These are phyloP conservation scores for Eremomyces bilateralis DNA, from an alignment of 495 filamentous ascomycete genomes.

Conservation along the genomic window DNA sequence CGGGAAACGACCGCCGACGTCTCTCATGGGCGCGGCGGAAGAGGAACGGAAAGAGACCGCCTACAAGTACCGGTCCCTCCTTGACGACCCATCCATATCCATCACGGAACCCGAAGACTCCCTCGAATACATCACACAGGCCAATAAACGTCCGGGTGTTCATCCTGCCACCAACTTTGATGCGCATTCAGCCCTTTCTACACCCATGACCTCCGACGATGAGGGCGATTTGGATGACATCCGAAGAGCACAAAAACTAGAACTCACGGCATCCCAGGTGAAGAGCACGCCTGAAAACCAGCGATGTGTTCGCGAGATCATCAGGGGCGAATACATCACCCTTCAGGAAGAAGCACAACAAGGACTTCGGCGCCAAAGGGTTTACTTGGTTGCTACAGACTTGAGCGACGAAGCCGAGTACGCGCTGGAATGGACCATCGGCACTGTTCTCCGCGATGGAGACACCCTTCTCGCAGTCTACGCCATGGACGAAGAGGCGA, in stretches of 20 bases:
- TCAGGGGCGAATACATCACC: slow-evolving; percentile 60
- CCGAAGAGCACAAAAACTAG: slow-evolving; percentile 61
- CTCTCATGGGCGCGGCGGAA: slow-evolving; percentile 45
- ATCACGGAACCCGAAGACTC: slow-evolving; percentile 38
- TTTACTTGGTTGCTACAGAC: slow-evolving; percentile 84
- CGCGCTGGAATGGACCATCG: slow-evolving; percentile 91
- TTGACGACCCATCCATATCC: slow-evolving; percentile 40
- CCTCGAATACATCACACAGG: slow-evolving; percentile 32
- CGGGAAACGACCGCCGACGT: slow-evolving; percentile 17
- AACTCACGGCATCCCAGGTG: slow-evolving; percentile 57
- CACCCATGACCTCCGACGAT: slow-evolving; percentile 66
- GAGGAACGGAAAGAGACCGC: slow-evolving; percentile 49
- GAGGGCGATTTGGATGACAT: slow-evolving; percentile 72
- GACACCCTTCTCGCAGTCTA: slow-evolving; percentile 86
- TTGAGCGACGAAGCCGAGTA: slow-evolving; percentile 83
- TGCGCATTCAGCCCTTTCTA: slow-evolving; percentile 42
- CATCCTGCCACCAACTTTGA: slow-evolving; percentile 74
- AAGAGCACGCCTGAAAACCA: slow-evolving; percentile 51
- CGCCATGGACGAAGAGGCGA: slow-evolving; percentile 49
- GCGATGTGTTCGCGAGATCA: slow-evolving; percentile 66
- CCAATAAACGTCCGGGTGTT: slow-evolving; percentile 38
- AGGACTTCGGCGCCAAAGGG: slow-evolving; percentile 49
- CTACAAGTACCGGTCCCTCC: slow-evolving; percentile 30
- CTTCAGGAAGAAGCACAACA: slow-evolving; percentile 56
- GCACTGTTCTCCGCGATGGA: slow-evolving; percentile 82